Base-by-base conservation (phyloP, 1,284 basidiomycete species). In the Pholiota adiposa region DNA sequence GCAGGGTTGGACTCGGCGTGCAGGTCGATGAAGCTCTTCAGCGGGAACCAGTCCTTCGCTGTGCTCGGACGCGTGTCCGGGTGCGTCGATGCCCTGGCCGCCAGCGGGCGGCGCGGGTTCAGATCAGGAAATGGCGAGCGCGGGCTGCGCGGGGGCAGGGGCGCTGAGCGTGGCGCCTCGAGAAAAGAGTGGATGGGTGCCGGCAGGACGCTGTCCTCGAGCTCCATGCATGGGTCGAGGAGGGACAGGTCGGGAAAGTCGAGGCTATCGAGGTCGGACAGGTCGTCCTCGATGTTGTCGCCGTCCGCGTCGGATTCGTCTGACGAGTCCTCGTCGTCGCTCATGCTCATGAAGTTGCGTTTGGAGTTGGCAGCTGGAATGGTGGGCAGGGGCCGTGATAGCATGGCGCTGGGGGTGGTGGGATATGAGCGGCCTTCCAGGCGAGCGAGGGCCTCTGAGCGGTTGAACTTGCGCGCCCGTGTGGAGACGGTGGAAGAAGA, bases 11-110 rank as follows among this genome's bases (percentile, higher is more conserved):
- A 25, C 8, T 85, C 83, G 57, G 77, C 76, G 60, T 70, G 71
- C 11, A 88, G 73, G 69, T 88, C 87, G 63, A 88, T 87, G 69
- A 88, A 88, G 63, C 84, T 86, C 58, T 79, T 79, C 50, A 88
- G 74, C 0, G 73, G 72, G 61, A 75, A 73, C 73, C 73, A 74
- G 9, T 76, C 76, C 21, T 67, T 71, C 11, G 14, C 66, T 60
- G 23, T 56, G 34, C 16, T 41, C 48, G 36, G 34, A 54, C 49
- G 38, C 27, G n/a, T 11, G 21, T 43, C 40, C 40, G 40, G 9
- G 5, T 9, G 7, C 40, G 40, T 21, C 40, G 40, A 21, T 8
- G 19, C 3, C 18, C n/a, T n/a, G 19, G 9, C 19, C 40, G 40
- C 11, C 9, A 19, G n/a, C 11, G 40, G n/a, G 19, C 40, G 40